These are phyloP conservation scores for Scedosporium aurantiacum DNA, from an alignment of 2,329 filamentous ascomycete genomes.

Conservation along the genomic window DNA sequence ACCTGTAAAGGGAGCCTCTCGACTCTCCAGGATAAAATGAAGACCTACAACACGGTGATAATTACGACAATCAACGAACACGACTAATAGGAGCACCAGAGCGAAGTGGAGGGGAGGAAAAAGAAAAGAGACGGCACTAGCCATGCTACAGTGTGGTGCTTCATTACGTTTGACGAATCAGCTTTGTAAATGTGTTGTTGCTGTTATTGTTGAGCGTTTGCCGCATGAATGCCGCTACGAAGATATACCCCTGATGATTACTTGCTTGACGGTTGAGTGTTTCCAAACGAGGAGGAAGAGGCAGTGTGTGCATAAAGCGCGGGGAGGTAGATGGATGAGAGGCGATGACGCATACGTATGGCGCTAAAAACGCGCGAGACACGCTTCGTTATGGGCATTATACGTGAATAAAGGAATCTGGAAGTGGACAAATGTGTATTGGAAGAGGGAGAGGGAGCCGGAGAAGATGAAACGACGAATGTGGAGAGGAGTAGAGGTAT, in stretches of 20 bases:
- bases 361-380: too few relatives aligned
- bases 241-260: not conserved
- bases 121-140: not conserved
- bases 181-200: not conserved
- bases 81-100: not conserved
- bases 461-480: too few relatives aligned
- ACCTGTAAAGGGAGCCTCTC: conserved; percentile 37
- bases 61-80: not conserved
- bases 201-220: not conserved
- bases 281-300: not conserved
- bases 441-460: too few relatives aligned
- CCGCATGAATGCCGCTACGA: not conserved
- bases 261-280: not conserved
- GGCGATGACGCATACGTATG: too few relatives aligned
- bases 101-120: not conserved
- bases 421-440: too few relatives aligned
- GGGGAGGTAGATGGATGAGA: too few relatives aligned
- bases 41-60: not conserved
- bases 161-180: not conserved
- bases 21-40: conserved; percentile 13
- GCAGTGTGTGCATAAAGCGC: not conserved
- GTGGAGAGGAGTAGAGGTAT: too few relatives aligned
- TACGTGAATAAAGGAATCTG: too few relatives aligned
- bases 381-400: too few relatives aligned
- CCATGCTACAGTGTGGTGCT: not conserved